phyloP scores from a whole-genome alignment of 2,329 filamentous ascomycete genomes.

The Coniochaeta ligniaria region DNA sequence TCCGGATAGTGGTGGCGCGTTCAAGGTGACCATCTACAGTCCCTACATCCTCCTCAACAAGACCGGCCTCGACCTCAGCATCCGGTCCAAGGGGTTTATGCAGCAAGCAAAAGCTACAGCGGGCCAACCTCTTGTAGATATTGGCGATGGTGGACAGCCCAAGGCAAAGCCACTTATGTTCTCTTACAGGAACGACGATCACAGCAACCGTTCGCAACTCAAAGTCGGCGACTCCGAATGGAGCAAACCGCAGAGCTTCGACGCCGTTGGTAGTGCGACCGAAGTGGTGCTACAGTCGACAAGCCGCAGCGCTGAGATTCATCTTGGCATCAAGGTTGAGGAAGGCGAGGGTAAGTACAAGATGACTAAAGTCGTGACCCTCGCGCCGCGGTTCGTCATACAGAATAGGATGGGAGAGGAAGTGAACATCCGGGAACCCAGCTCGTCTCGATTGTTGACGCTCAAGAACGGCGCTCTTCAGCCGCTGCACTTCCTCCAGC shows the following conservation, averaged over 20 bases:
- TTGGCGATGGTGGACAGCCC: conserved; percentile 39
- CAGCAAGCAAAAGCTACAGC: conserved; percentile 76
- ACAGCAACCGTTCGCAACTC: conserved; percentile 81
- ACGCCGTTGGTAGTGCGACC: conserved; percentile 88
- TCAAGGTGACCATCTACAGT: conserved; percentile 91
- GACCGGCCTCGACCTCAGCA: conserved; percentile 80
- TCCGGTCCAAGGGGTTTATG: conserved; percentile 83
- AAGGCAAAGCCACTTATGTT: conserved; percentile 93
- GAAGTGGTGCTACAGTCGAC: conserved; percentile 77
- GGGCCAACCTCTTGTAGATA: conserved; percentile 59
- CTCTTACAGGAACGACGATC: conserved; percentile 81
- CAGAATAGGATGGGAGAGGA: conserved; percentile 90
- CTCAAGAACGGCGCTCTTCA: conserved; percentile 73
- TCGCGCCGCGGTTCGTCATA: conserved; percentile 86
- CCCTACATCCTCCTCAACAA: conserved; percentile 95
- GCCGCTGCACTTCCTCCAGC: conserved; percentile 84
- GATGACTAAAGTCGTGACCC: conserved; percentile 88
- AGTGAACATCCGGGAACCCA: conserved; percentile 83
- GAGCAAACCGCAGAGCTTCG: conserved; percentile 97
- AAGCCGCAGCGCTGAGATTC: conserved; percentile 70
- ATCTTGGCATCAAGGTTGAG: conserved; percentile 80
- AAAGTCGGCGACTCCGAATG: conserved; percentile 86
- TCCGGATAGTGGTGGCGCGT: conserved; percentile 87
- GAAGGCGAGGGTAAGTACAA: conserved; percentile 97
- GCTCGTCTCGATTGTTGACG: conserved; percentile 77